These are phyloP conservation scores for Eucalyptus pumila DNA, from an alignment of 345 rosid species.

Conservation along the genomic window DNA sequence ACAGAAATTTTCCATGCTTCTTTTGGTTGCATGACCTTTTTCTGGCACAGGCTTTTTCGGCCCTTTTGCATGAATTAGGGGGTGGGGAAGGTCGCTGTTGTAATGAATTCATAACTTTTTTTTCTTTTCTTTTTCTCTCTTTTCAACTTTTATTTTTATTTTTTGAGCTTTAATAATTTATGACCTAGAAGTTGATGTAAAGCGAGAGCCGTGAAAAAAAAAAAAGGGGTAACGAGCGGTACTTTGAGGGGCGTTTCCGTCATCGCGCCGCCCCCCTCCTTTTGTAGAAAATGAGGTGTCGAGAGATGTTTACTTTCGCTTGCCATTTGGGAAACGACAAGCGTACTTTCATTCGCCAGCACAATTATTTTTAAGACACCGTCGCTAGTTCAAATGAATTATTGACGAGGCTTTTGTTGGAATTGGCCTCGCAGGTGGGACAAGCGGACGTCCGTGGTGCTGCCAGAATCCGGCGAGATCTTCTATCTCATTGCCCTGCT, in stretches of 20 bases:
- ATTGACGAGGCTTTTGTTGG: not conserved
- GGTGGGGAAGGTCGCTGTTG: not conserved
- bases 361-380: slow-evolving; percentile 11
- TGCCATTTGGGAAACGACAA: slow-evolving; percentile 31
- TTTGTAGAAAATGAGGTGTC: slow-evolving; percentile 32
- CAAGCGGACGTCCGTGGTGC: slow-evolving; percentile 40
- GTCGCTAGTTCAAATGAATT: not conserved
- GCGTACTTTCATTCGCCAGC: slow-evolving; percentile 18
- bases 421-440: slow-evolving; percentile 46
- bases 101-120: not conserved
- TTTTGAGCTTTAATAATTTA: not conserved
- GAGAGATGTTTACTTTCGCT: slow-evolving; percentile 11
- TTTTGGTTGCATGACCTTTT: not conserved
- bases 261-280: not conserved
- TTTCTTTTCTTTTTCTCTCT: not conserved
- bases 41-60: not conserved
- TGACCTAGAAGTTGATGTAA: not conserved
- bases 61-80: not conserved
- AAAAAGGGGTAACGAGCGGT: not conserved
- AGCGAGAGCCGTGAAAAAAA: not conserved
- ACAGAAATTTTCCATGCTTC: not conserved
- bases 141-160: not conserved
- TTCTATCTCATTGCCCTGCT: slow-evolving; percentile 89
- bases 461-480: slow-evolving; percentile 60
- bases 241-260: not conserved